Conservation (phyloP, 306 rosid genomes). For the Sechiopsis laciniata region DNA sequence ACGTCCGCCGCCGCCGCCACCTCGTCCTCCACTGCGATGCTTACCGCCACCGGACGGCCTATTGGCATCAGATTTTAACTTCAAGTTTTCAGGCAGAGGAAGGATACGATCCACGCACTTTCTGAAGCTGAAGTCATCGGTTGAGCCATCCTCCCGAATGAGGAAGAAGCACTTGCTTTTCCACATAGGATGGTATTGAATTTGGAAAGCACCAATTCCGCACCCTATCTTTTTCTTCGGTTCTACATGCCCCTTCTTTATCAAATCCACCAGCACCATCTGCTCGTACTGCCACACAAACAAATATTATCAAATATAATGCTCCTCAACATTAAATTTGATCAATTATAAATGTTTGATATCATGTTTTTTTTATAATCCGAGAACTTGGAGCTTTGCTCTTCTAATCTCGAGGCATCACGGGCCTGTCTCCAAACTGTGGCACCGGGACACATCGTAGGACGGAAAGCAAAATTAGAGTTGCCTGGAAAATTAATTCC, state of each 20-base stretch:
- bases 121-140: constrained; percentile 83
- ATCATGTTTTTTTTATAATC: neutral
- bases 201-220: constrained; percentile 54
- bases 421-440: too few relatives aligned
- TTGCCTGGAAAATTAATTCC: too few relatives aligned
- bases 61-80: constrained; percentile 40
- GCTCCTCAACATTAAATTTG: neutral
- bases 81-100: constrained; percentile 77
- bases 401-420: too few relatives aligned
- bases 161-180: constrained; percentile 79
- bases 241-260: constrained; percentile 64
- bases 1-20: constrained; percentile 42
- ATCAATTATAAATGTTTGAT: too few relatives aligned
- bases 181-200: constrained; percentile 64
- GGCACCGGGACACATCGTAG: too few relatives aligned
- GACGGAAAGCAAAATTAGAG: too few relatives aligned
- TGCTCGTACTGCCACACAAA: constrained; percentile 64
- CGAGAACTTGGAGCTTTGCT: too few relatives aligned
- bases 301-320: constrained; percentile 6
- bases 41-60: constrained; percentile 48
- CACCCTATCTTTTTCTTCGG: constrained; percentile 50
- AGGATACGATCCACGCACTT: constrained; percentile 74
- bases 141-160: constrained; percentile 51
- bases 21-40: constrained; percentile 50
- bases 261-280: constrained; percentile 53